Evolutionary conservation across 2,329 filamentous ascomycete genomes (phyloP).

Genomic region (Ascochyta pisi): DNA sequence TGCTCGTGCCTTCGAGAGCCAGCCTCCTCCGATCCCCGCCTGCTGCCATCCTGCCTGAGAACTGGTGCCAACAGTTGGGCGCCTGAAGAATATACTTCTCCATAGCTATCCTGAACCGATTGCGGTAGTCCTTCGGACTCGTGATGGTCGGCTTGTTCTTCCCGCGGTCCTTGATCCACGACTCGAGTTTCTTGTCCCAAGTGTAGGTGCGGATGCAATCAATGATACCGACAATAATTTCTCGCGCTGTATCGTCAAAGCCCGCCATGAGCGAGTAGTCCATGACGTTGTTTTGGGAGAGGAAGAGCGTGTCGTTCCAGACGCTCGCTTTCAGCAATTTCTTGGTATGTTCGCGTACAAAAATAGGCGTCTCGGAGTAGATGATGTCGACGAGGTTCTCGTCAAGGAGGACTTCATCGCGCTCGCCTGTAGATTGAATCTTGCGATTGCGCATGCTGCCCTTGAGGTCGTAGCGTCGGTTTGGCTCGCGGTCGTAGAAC

Average conservation of each 20-base stretch:
- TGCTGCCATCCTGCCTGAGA: slow-evolving; percentile 47
- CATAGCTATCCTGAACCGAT: slow-evolving; percentile 95
- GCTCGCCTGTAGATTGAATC: slow-evolving; percentile 92
- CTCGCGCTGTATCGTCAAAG: slow-evolving; percentile 86
- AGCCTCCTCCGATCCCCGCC: slow-evolving; percentile 25
- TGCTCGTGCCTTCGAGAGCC: slow-evolving; percentile 18
- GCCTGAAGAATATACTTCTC: slow-evolving; percentile 81
- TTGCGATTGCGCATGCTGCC: slow-evolving; percentile 99
- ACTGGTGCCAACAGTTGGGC: slow-evolving; percentile 79
- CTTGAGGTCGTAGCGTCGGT: slow-evolving; percentile 85
- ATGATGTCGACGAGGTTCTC: slow-evolving; percentile 99
- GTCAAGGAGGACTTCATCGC: slow-evolving; percentile 94
- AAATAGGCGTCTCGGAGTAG: slow-evolving; percentile 87
- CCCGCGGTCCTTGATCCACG: slow-evolving; percentile 98
- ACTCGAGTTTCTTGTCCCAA: slow-evolving; percentile 99
- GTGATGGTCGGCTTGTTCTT: slow-evolving; percentile 91
- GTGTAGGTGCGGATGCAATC: slow-evolving; percentile 97
- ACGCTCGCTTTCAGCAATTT: slow-evolving; percentile 89
- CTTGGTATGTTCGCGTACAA: slow-evolving; percentile 94
- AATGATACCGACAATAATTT: slow-evolving; percentile 96
- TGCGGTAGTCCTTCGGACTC: slow-evolving; percentile 96
- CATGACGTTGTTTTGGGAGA: slow-evolving; percentile 97
- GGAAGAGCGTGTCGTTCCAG: slow-evolving; percentile 96
- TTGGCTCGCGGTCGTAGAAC: slow-evolving; percentile 92
- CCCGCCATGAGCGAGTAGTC: slow-evolving; percentile 99